These are phyloP conservation scores for Pleurotus ostreatus DNA, from an alignment of 768 basidiomycete species.

Conservation along the genomic window DNA sequence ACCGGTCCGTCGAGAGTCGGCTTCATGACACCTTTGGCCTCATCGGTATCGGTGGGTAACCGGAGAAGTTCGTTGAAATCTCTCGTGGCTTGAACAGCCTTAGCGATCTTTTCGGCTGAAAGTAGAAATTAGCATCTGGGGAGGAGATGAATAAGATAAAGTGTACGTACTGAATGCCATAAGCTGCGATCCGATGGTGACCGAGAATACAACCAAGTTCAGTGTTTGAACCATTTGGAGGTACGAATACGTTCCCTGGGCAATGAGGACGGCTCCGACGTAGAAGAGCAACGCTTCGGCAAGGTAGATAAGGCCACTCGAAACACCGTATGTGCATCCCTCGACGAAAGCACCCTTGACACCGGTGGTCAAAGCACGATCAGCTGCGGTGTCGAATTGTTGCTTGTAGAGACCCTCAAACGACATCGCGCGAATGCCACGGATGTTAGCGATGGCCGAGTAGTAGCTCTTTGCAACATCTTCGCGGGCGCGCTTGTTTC, in stretches of 20 bases:
- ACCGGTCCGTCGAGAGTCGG: conserved; percentile 68
- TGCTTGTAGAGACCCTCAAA: conserved; percentile 67
- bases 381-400: conserved; percentile 64
- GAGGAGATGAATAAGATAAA: not conserved
- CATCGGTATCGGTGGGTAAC: conserved; percentile 60
- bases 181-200: conserved; percentile 86
- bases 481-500: conserved; percentile 86
- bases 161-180: conserved; percentile 85
- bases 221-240: conserved; percentile 87
- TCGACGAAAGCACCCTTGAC: conserved; percentile 81
- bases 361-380: conserved; percentile 61
- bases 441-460: conserved; percentile 81
- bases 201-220: conserved; percentile 88
- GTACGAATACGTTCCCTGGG: conserved; percentile 78
- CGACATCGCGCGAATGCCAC: conserved; percentile 85
- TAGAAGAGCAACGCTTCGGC: conserved; percentile 91
- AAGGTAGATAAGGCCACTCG: conserved; percentile 81
- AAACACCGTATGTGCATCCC: conserved; percentile 79
- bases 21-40: conserved; percentile 64
- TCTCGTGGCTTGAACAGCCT: conserved; percentile 76
- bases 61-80: conserved; percentile 72
- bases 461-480: conserved; percentile 82
- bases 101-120: conserved; percentile 74
- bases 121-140: conserved; percentile 2
- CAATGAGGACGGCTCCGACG: conserved; percentile 83